phyloP scores from a whole-genome alignment of 768 basidiomycete species.

The Tricholoma bakamatsutake region DNA sequence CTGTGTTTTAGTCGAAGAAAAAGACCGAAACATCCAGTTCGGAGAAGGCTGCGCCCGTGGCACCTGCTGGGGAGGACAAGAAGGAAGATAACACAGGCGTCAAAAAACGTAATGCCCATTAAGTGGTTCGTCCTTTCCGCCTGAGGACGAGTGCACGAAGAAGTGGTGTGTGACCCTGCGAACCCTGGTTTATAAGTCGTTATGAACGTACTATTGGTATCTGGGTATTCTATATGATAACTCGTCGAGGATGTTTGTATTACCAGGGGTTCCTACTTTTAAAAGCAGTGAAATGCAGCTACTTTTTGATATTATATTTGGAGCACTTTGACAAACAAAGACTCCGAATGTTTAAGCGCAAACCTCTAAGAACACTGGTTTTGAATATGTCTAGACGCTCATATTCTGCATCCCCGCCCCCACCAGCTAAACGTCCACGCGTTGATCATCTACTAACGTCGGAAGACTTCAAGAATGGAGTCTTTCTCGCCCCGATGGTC shows the following conservation, averaged over 20 bases:
- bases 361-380: background rate
- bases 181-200: conserved; percentile 4
- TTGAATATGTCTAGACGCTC: conserved; percentile 47
- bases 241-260: conserved; percentile 13
- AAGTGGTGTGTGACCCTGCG: conserved; percentile 10
- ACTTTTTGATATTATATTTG: background rate
- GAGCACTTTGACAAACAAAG: background rate
- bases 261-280: conserved; percentile 6
- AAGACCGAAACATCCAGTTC: conserved; percentile 56
- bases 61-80: conserved; percentile 69
- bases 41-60: conserved; percentile 59
- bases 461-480: conserved; percentile 80
- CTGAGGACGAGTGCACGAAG: conserved; percentile 7
- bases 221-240: conserved; percentile 11
- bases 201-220: conserved; percentile 12
- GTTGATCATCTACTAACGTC: conserved; percentile 56
- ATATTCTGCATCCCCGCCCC: conserved; percentile 40
- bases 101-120: conserved; percentile 55
- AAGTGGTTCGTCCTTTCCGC: conserved; percentile 2
- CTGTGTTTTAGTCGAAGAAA: conserved; percentile 51
- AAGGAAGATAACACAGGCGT: conserved; percentile 51
- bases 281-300: conserved; percentile 5
- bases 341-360: background rate
- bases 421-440: conserved; percentile 49
- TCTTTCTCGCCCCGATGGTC: conserved; percentile 99